These are phyloP conservation scores for Trifolium dubium DNA, from an alignment of 306 rosid species.

Conservation along the genomic window DNA sequence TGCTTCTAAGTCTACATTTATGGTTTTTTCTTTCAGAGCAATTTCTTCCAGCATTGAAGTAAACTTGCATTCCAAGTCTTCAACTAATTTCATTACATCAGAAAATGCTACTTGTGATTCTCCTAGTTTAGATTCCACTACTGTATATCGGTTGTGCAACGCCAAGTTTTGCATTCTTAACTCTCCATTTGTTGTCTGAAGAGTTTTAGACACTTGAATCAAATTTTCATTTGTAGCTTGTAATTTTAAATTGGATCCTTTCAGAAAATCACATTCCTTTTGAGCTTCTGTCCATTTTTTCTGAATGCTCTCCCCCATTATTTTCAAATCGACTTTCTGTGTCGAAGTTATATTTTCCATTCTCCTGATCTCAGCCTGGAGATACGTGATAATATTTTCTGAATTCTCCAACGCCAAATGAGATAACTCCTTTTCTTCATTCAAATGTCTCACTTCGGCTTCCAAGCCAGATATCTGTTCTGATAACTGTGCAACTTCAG, in stretches of 20 bases:
- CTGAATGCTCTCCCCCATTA: constrained; percentile 39
- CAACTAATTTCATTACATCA: constrained; percentile 41
- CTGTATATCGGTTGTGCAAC: constrained; percentile 44
- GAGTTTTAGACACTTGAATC: constrained; percentile 45
- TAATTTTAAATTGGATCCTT: constrained; percentile 41
- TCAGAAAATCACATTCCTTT: constrained; percentile 49
- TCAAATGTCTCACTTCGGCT: constrained; percentile 50
- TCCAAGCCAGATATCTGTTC: constrained; percentile 53
- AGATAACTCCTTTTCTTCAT: constrained; percentile 47
- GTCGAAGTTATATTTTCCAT: constrained; percentile 43
- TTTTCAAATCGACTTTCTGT: constrained; percentile 40
- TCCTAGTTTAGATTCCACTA: constrained; percentile 49
- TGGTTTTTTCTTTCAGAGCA: constrained; percentile 46
- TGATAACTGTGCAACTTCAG: constrained; percentile 52
- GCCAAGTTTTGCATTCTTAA: constrained; percentile 51
- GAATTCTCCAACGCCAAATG: constrained; percentile 46
- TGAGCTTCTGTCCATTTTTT: constrained; percentile 48
- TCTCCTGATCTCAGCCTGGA: constrained; percentile 49
- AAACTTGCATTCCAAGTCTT: constrained; percentile 50
- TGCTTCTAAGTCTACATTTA: constrained; percentile 43
- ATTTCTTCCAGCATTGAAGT: constrained; percentile 47
- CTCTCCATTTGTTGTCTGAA: constrained; percentile 50
- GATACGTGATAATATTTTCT: constrained; percentile 38
- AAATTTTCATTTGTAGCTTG: constrained; percentile 47
- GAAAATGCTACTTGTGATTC: constrained; percentile 43